Base-by-base conservation (phyloP, 2,329 filamentous ascomycete species). In the Alternaria metachromatica region DNA sequence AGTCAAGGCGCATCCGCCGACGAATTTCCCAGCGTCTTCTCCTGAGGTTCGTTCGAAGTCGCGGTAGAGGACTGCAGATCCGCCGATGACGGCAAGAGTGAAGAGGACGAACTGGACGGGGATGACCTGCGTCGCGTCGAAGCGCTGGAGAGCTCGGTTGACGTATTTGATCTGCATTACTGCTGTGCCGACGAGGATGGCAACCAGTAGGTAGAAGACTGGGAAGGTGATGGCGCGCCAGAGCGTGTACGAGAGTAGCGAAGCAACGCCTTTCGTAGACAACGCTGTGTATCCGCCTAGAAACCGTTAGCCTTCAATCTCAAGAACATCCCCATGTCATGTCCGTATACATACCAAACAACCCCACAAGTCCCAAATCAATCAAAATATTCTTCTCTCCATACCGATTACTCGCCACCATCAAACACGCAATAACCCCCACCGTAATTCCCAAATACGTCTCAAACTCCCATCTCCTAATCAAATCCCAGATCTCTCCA, bases 21-120 rank as follows among this genome's bases (percentile, higher is more conserved):
- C 83, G 75, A 99, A 99, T 73, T 97, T 97, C 60, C 84, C 83
- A 3, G 92, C 92, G 73, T 93, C 92, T 51, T 89, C 86, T 28
- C 86, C 81, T 0, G 89, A 92, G 8, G 93, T 92, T 45, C 91
- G 90, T 79, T 98, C 92, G 74, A 99, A 99, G 79, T 99, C 96
- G 54, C 95, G 90, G 78, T 98, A 99, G 6, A 99, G 83, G 9
- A 99, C 87, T 1, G 95, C 95, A 73, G 94, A 97, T 60, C 96
- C 96, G 55, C 97, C 86, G 71, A 99, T 98, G 66, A 98, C 96
- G 6, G 92, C 97, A 8, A 99, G 85, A 0, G 96, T 99, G 79
- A 99, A 99, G 67, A 96, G 88, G 54, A 99, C 96, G 73, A 99
- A 99, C 76, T 99, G 96, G 13, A 96, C 96, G 0, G 96, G 96